phyloP scores from a whole-genome alignment of 371 early-diverging fungal species.

The Actinomortierella wolfii region DNA sequence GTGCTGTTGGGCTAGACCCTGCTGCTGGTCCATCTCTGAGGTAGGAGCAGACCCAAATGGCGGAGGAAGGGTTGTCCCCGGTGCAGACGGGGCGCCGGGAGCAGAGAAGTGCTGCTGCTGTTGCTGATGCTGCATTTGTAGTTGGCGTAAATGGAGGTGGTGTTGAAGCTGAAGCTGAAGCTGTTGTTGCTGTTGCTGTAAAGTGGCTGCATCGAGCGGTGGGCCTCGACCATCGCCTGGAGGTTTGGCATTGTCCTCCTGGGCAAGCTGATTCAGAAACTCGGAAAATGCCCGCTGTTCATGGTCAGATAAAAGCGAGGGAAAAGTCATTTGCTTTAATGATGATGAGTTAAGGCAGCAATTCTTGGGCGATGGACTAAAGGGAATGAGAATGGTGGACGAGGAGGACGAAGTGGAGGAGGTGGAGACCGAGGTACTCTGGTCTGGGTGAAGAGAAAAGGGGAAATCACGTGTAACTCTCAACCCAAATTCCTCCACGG shows the following conservation, averaged over 20 bases:
- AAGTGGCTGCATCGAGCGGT: too few relatives aligned
- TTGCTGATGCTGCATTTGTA: conserved; percentile 38
- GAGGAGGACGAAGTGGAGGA: too few relatives aligned
- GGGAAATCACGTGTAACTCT: too few relatives aligned
- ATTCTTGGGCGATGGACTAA: too few relatives aligned
- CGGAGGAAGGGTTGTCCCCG: conserved; percentile 1
- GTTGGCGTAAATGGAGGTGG: conserved; percentile 46
- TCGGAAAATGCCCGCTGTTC: conserved; percentile 42
- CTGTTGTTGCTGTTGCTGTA: conserved; percentile 35
- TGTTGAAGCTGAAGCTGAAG: conserved; percentile 42
- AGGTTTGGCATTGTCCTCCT: conserved; percentile 24
- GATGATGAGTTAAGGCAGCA: not conserved
- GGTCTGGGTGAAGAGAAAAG: too few relatives aligned
- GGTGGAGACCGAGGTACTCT: too few relatives aligned
- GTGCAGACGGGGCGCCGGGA: not conserved
- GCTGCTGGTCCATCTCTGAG: conserved; percentile 33
- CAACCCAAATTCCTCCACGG: too few relatives aligned
- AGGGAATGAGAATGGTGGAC: too few relatives aligned
- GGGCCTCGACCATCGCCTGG: too few relatives aligned
- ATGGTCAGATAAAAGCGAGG: conserved; percentile 40
- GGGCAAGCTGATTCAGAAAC: conserved; percentile 33
- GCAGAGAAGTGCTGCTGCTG: conserved; percentile 23
- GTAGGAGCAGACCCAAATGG: conserved; percentile 19
- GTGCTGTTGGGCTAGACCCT: conserved; percentile 28
- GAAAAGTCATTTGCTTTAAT: conserved; percentile 23